Evolutionary conservation across 176 grass and related monocot species (phyloP), one percentile per base, ranked within the genome.

Genomic region (Lolium rigidum): DNA sequence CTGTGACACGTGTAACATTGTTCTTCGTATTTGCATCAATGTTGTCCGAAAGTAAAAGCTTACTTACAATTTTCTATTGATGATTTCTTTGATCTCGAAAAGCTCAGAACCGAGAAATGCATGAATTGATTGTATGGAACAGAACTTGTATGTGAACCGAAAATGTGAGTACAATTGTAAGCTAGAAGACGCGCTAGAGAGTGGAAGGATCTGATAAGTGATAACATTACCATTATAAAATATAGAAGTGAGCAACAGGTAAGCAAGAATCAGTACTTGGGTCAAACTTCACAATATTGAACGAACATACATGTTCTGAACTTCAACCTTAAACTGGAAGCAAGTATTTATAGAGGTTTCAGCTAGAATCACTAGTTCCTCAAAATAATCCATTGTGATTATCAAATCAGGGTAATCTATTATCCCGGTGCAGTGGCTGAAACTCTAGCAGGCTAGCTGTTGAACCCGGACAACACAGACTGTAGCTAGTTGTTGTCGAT

Each of bases 1-100:
- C 7, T 83, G 50, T 62, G 64, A 86, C 47, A 35, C 56, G 74
- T 74, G n/a, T 49, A 79, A 74, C 38, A 35, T 21, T 73, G 56
- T 65, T 90, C 37, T 9, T 38, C 48, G 50, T 74, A 41, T 10
- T 16, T 38, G 18, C 41, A 62, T 17, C 28, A 6, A 41, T 58
- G 82, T 9, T 71, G 52, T 72, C 59, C 1, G 41, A 22, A 44
- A 35, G 4, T 58, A 10, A 61, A 51, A 57, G 15, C 31, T n/a
- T 87, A 76, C 12, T 16, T 12, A 6, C 61, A n/a, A 26, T 28
- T 47, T 49, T 10, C n/a, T 68, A 39, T 8, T 4, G 2, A 28
- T 0, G 51, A 12, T 35, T 17, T 54, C 1, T 68, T 7, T 1
- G 52, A 38, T 38, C 16, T 39, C 10, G 0, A 18, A 48, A 83